Conservation (phyloP, 2,329 filamentous ascomycete genomes). For the Emydomyces testavorans region DNA sequence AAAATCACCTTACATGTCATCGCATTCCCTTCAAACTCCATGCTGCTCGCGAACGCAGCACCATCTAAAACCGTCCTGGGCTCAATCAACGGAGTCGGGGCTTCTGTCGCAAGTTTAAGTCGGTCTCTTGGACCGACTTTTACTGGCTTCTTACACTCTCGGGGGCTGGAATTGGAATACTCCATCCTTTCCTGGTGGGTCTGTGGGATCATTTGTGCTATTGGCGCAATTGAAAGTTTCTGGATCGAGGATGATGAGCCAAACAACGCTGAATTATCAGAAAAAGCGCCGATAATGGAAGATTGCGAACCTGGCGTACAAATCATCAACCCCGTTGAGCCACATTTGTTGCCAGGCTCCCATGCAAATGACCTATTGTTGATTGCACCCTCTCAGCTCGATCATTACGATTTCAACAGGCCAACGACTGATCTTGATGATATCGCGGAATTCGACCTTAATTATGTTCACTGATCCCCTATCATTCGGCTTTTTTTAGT, state of each 20-base stretch:
- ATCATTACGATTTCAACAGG: neutral
- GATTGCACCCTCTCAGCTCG: neutral
- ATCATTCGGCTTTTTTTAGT: too few species aligned
- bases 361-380: neutral
- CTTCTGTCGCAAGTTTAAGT: slow-evolving; percentile 79
- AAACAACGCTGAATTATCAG: slow-evolving; percentile 1
- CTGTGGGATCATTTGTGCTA: slow-evolving; percentile 61
- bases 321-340: neutral
- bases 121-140: slow-evolving; percentile 80
- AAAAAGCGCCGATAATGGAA: slow-evolving; percentile 5
- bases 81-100: slow-evolving; percentile 83
- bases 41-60: slow-evolving; percentile 78
- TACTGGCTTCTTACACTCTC: slow-evolving; percentile 72
- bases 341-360: neutral
- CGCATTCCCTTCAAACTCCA: slow-evolving; percentile 80
- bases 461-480: neutral
- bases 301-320: slow-evolving; percentile 9
- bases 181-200: slow-evolving; percentile 92
- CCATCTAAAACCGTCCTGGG: slow-evolving; percentile 75
- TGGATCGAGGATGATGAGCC: slow-evolving; percentile 56
- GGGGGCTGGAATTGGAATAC: slow-evolving; percentile 67
- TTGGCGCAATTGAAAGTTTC: slow-evolving; percentile 63
- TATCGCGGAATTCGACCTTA: neutral
- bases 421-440: neutral
- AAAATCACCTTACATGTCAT: slow-evolving; percentile 89